Evolutionary conservation across 108 stramenopile species (phyloP), one percentile per base, ranked within the genome.

Genomic region (Asterionellopsis glacialis): DNA sequence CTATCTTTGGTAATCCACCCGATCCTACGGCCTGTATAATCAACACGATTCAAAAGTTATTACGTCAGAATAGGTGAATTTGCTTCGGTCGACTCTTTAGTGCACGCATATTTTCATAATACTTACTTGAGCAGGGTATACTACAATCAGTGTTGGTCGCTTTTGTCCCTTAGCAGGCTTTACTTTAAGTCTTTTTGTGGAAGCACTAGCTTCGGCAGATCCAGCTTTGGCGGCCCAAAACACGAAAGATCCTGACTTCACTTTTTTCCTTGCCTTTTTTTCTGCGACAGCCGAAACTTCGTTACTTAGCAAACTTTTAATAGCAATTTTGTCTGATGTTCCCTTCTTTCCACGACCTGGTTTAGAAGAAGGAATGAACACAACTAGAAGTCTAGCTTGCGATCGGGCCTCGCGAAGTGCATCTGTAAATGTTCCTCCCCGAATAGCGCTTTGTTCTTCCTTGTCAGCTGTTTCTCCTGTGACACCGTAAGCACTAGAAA

Each of bases 331-430:
- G 58, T 74, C 51, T 55, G 13, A 61, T 45, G 57, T 69, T 21
- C 33, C 54, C 53, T 28, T 74, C 10, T 48, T 51, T 33, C 19
- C 33, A 24, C 39, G 39, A 21, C 50, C 53, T 10, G 70, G 74
- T 54, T 73, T 74, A 41, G 75, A 67, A 14, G 71, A 42, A n/a
- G 82, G 82, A 22, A 88, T 83, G 63, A 81, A 87, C 11, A 84
- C 84, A 2, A 92, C 61, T 40, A 92, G 59, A 51, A 92, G 69
- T 40, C 90, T 59, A 5, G 85, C 87, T 57, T 87, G 59, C 9
- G 75, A 48, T 27, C 85, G 67, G 10, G 85, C 78, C 27, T 57
- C 51, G 60, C 67, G 64, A 26, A 88, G 56, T 18, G 87, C 87
- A 40, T 76, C 77, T 1, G 64, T 22, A n/a, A 91, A 53, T 7